Base-by-base conservation (phyloP, 768 basidiomycete species). In the Phylloporus arenicola region DNA sequence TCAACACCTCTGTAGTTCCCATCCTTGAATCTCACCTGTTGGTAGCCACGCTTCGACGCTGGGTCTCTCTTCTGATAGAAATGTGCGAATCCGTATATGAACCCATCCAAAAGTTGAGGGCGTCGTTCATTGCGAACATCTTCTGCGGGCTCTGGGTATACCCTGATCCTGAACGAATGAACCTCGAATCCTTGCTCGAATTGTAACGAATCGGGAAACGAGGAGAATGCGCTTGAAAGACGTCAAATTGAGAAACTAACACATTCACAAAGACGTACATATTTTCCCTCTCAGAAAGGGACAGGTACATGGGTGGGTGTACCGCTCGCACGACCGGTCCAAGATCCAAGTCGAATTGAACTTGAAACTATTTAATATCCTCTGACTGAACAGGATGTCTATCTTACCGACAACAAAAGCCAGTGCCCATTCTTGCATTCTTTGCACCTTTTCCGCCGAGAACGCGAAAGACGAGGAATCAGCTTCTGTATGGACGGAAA, bases 141-240 rank as follows among this genome's bases (percentile, higher is more conserved):
- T 58, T 47, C 49, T 31, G 19, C 41, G 0, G 68, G 54, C 33
- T 54, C 48, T 6, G 67, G 57, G 45, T 76, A 72, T 59, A 77
- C 76, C 44, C 89, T 81, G 47, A 95, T 80, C 44, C 92, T 83
- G 71, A 95, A 95, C 0, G 89, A 92, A 66, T 95, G 92, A 1
- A 78, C 75, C 61, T 89, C 83, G 0, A 83, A 82, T 6, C 92
- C 92, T 63, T 94, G 84, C 41, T 88, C 83, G 50, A 91, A 91
- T 48, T 89, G 83, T 2, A 83, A 70, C 0, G 92, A 92, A 62
- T 97, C 93, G 0, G 93, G 93, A 60, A 97, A 92, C 1, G 91
- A 83, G 7, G 88, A 89, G 65, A 97, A 97, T 2, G 92, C 89
- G 48, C 93, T 96, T 24, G 9, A 17, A 24, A 22, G 39, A 19